Percentiles rank a stretch among this genome's conserved stretches.
These are phyloP conservation scores for Cyberlindnera veronae DNA, from an alignment of 805 yeast genomes.

Conservation along the genomic window DNA sequence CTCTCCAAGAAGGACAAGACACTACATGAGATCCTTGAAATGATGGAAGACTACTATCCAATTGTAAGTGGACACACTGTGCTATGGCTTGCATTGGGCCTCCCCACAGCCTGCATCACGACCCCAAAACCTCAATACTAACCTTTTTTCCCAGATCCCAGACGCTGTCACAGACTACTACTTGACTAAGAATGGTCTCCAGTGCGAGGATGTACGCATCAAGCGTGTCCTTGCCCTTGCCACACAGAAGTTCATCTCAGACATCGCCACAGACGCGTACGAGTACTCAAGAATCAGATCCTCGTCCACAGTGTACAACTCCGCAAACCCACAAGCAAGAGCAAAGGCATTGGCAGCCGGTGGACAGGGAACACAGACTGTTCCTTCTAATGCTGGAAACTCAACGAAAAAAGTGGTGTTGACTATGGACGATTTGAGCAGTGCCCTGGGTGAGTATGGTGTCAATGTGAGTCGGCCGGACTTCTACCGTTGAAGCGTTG, in stretches of 20 bases:
- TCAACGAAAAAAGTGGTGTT: slow-evolving; percentile 77
- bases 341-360: slow-evolving; percentile 76
- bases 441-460: slow-evolving; percentile 91
- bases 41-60: slow-evolving; percentile 94
- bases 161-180: slow-evolving; percentile 96
- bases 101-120: no score
- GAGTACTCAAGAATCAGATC: slow-evolving; percentile 92
- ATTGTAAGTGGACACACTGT: no score
- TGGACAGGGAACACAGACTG: slow-evolving; percentile 40
- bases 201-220: slow-evolving; percentile 70
- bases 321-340: slow-evolving; percentile 81
- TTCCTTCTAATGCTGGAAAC: slow-evolving; percentile 31
- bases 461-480: slow-evolving; percentile 89
- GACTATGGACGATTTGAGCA: slow-evolving; percentile 89
- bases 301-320: slow-evolving; percentile 79
- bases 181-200: slow-evolving; percentile 79
- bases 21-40: slow-evolving; percentile 73
- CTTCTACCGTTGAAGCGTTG: slow-evolving; percentile 63
- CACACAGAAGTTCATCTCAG: slow-evolving; percentile 92
- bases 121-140: not conserved
- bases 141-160: slow-evolving; percentile 52
- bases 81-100: no score
- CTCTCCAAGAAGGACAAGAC: slow-evolving; percentile 77
- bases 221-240: slow-evolving; percentile 81
- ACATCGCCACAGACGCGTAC: slow-evolving; percentile 94